Conservation (phyloP, 768 basidiomycete genomes). For the Lactarius pseudohatsudake region DNA sequence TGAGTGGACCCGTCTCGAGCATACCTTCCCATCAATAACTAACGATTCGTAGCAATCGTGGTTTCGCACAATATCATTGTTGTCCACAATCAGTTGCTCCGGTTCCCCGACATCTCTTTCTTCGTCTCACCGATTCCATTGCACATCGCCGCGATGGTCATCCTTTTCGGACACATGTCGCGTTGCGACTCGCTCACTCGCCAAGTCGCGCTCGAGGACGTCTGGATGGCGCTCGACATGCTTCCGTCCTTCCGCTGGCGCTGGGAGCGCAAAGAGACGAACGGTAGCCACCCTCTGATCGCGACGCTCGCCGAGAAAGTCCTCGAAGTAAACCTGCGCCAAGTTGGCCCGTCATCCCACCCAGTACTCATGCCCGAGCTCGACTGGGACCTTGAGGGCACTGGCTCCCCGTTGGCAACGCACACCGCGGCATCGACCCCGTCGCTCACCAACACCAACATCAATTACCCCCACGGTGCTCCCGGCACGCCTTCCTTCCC, state of each 20-base stretch:
- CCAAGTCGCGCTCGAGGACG: conserved; percentile 71
- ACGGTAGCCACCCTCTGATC: conserved; percentile 81
- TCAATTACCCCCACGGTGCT: conserved; percentile 33
- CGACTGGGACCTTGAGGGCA: conserved; percentile 46
- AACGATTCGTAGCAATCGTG: conserved; percentile 58
- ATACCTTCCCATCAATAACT: conserved; percentile 3
- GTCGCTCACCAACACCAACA: conserved; percentile 39
- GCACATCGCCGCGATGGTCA: conserved; percentile 90
- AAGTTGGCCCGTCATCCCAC: conserved; percentile 44
- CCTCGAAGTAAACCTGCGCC: conserved; percentile 69
- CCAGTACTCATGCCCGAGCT: conserved; percentile 44
- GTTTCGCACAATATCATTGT: conserved; percentile 87
- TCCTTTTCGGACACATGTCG: conserved; percentile 84
- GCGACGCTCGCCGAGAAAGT: conserved; percentile 79
- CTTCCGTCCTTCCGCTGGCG: conserved; percentile 89
- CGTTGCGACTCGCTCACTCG: conserved; percentile 65
- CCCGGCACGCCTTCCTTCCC: conserved; percentile 34
- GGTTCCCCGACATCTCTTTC: conserved; percentile 83
- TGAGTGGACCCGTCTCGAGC: conserved; percentile 38
- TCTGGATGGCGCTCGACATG: conserved; percentile 87
- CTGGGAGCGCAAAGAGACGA: conserved; percentile 83
- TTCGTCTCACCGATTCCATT: conserved; percentile 87
- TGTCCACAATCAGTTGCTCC: conserved; percentile 79
- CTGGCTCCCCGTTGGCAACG: conserved; percentile 17
- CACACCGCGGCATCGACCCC: conserved; percentile 27